Percentiles rank a stretch among this genome's conserved stretches.
Conservation (phyloP, 2,329 filamentous ascomycete species). For the Torrubiella hemipterigena region DNA sequence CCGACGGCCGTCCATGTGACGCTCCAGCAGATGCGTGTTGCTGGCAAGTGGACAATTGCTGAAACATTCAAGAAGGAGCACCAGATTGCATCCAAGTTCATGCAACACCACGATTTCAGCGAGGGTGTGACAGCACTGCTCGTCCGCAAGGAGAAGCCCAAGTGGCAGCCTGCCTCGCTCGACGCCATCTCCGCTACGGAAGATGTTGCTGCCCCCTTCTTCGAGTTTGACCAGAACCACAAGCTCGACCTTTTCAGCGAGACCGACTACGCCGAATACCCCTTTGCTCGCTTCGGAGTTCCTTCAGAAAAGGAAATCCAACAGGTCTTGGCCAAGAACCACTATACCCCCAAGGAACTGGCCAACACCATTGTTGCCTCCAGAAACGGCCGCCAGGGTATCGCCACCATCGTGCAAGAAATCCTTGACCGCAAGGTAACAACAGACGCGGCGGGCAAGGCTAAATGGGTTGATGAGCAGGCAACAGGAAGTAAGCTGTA, state of each 20-base stretch:
- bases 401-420: slow-evolving; percentile 55
- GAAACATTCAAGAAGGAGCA: slow-evolving; percentile 81
- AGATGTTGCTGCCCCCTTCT: slow-evolving; percentile 55
- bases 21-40: slow-evolving; percentile 69
- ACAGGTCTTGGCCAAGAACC: slow-evolving; percentile 25
- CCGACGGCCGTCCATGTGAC: slow-evolving; percentile 81
- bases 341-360: slow-evolving; percentile 41
- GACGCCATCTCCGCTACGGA: slow-evolving; percentile 48
- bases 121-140: slow-evolving; percentile 81
- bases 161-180: slow-evolving; percentile 66
- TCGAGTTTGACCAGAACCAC: slow-evolving; percentile 34
- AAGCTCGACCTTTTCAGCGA: slow-evolving; percentile 50
- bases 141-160: slow-evolving; percentile 55
- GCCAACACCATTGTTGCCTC: slow-evolving; percentile 48
- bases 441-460: slow-evolving; percentile 29
- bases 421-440: slow-evolving; percentile 52
- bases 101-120: slow-evolving; percentile 81
- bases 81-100: slow-evolving; percentile 75
- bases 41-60: slow-evolving; percentile 64
- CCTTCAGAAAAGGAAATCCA: slow-evolving; percentile 57
- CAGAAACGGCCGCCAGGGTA: slow-evolving; percentile 55
- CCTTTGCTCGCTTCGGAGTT: slow-evolving; percentile 56
- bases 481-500: slow-evolving; percentile 19
- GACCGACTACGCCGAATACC: slow-evolving; percentile 60
- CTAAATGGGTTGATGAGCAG: slow-evolving; percentile 21